These are phyloP conservation scores for Dentipellis sp. DNA, from an alignment of 768 basidiomycete genomes.

Conservation along the genomic window DNA sequence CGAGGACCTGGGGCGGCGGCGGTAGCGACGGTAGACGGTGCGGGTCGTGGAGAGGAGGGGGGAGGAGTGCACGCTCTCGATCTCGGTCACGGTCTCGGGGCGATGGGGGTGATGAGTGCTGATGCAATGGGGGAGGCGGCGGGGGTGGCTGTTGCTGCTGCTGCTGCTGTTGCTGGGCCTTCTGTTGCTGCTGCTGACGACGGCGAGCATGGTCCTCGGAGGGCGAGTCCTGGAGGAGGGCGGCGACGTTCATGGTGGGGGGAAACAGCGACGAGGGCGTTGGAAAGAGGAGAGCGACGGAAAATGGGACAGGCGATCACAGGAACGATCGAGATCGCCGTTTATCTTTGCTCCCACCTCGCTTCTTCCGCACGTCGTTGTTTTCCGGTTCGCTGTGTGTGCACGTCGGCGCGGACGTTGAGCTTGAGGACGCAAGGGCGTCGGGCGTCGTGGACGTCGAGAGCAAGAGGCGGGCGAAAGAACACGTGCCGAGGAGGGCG, in stretches of 20 bases:
- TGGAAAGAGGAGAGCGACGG: background rate
- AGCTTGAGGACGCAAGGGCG: too few relatives aligned
- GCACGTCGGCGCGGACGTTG: background rate
- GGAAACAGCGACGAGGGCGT: background rate
- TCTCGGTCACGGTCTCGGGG: conserved; percentile 17
- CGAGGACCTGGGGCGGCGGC: conserved; percentile 11
- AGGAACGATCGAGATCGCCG: conserved; percentile 3
- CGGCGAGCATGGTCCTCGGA: conserved; percentile 39
- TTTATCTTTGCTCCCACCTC: background rate
- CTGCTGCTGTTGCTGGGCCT: conserved; percentile 15
- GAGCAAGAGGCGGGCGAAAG: too few relatives aligned
- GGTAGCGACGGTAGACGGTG: conserved; percentile 10
- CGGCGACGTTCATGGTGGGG: conserved; percentile 55
- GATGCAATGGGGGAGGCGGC: conserved; percentile 18
- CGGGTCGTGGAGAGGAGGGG: conserved; percentile 14
- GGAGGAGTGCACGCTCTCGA: conserved; percentile 14
- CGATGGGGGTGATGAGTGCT: conserved; percentile 16
- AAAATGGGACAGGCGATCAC: conserved; percentile 1
- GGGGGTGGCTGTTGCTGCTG: conserved; percentile 18
- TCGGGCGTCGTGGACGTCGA: too few relatives aligned
- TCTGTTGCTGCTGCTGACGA: conserved; percentile 20
- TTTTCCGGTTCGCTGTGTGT: background rate
- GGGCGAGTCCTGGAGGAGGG: conserved; percentile 60
- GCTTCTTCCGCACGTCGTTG: background rate
- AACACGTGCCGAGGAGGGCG: too few relatives aligned